Evolutionary conservation across 768 basidiomycete genomes (phyloP), one percentile per base, ranked within the genome.

Genomic region (Lactarius indigo): DNA sequence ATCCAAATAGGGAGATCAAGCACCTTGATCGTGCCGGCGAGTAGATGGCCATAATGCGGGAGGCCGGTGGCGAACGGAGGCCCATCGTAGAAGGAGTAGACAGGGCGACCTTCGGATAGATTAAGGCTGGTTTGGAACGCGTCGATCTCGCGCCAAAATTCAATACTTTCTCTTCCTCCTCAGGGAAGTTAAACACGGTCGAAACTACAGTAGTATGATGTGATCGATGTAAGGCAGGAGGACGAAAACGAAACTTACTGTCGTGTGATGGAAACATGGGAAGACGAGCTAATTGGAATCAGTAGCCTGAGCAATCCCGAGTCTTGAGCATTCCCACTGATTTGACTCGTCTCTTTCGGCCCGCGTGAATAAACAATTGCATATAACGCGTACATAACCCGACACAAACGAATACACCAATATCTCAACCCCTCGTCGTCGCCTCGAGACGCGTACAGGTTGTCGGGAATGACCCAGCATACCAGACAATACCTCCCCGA

Each of bases 11-110:
- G 62, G n/a, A n/a, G 23, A 57, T 58, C 23, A 69, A 83, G 69
- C 71, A 91, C 94, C 85, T 95, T 96, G 83, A 96, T 91, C 9
- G 93, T 96, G 33, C 94, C 94, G 39, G 94, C 91, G 47, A 97
- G 84, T 57, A 97, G 79, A 80, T 96, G 94, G 9, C 96, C 96
- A 72, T 98, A 98, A 75, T 98, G 96, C 8, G 96, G 96, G 72
- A 96, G 80, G 54, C 97, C 97, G 2, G 96, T 98, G 0, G 96
- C 96, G 73, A 98, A 98, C 0, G 96, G 96, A 2, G 95, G 95
- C 5, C 96, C 96, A 76, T 98, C 97, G 79, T 94, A 98, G 81
- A 99, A 99, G 28, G 94, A 87, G 76, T 83, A 99, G 74, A 92
- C 88, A 20, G 95, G 94, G 44, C 88, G 84, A 3, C 95, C 95